Evolutionary conservation across 208 protist genomes (phyloP), one percentile per base, ranked within the genome.

Genomic region (Trypanosoma vivax): DNA sequence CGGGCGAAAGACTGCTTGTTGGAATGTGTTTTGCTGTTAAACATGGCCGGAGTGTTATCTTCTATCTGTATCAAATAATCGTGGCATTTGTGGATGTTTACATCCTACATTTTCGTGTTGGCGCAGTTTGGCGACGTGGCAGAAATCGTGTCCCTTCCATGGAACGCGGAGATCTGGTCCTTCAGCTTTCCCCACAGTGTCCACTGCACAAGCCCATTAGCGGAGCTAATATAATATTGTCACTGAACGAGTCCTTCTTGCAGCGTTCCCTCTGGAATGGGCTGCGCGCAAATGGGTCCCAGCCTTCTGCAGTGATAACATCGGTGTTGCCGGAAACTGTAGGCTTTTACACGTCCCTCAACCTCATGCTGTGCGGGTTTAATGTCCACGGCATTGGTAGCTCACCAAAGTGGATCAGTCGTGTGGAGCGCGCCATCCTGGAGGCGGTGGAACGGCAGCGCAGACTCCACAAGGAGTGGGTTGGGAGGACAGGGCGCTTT

Each of bases 261-360:
- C 76, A 89, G 52, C 65, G 73, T 1, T 50, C 64, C 38, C 59
- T 89, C 19, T 83, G 76, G 76, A 66, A 61, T n/a, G 66, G 73
- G 3, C 59, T 89, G 18, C 62, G 61, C 39, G 50, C 40, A 4
- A 50, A 14, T 5, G 38, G 45, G 38, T 56, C 51, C 2, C 65
- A 67, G 4, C 81, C 81, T 14, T 76, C 77, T 0, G 76, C 76
- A 16, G 48, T 89, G 47, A 74, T 89, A 23, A 84, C 81, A 0
- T 73, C 71, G 24, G 53, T 89, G 0, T 82, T 73, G 16, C 74
- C 69, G 51, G 81, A 76, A 39, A 63, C 73, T 30, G 80, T 84
- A 38, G 81, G 81, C 48, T 89, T 89, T 51, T 89, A 84, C 58
- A 83, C 73, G 1, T 49, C 76, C 9, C 61, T 89, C 0, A 63